These are phyloP conservation scores for Jackrogersella multiformis DNA, from an alignment of 495 filamentous ascomycete genomes.

Conservation along the genomic window DNA sequence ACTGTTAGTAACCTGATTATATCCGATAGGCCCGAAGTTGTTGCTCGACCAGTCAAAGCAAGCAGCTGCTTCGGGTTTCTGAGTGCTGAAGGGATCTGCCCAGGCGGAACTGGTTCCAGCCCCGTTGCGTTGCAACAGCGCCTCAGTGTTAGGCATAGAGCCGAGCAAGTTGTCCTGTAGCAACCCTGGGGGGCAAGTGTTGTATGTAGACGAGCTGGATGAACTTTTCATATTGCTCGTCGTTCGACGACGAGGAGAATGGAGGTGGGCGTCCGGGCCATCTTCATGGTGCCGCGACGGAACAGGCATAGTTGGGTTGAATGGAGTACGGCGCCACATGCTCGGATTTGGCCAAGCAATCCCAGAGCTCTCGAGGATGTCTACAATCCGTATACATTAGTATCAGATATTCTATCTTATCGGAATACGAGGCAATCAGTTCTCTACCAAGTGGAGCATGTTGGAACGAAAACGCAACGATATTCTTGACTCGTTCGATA, in stretches of 20 bases:
- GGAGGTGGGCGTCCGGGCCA: constrained; percentile 53
- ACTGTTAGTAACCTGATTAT: constrained; percentile 23
- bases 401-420: constrained; percentile 32
- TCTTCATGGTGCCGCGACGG: constrained; percentile 54
- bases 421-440: background rate
- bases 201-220: constrained; percentile 19
- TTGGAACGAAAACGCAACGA: constrained; percentile 84
- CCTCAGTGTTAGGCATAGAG: constrained; percentile 38
- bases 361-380: constrained; percentile 76
- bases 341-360: constrained; percentile 83
- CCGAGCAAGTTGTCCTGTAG: constrained; percentile 39
- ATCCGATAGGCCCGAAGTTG: constrained; percentile 38
- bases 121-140: constrained; percentile 37
- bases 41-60: constrained; percentile 51
- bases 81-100: constrained; percentile 48
- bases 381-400: constrained; percentile 46
- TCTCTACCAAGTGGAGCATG: constrained; percentile 80
- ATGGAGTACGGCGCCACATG: constrained; percentile 70
- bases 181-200: constrained; percentile 23
- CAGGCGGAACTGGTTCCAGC: constrained; percentile 35
- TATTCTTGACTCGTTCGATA: constrained; percentile 76
- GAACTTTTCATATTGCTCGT: constrained; percentile 37
- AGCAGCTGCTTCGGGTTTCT: constrained; percentile 44
- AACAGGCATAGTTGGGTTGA: constrained; percentile 49
- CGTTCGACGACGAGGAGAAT: constrained; percentile 51